Evolutionary conservation across 2,329 filamentous ascomycete genomes (phyloP), one percentile per base, ranked within the genome.

Genomic region (Coccinonectria pachysandricola): DNA sequence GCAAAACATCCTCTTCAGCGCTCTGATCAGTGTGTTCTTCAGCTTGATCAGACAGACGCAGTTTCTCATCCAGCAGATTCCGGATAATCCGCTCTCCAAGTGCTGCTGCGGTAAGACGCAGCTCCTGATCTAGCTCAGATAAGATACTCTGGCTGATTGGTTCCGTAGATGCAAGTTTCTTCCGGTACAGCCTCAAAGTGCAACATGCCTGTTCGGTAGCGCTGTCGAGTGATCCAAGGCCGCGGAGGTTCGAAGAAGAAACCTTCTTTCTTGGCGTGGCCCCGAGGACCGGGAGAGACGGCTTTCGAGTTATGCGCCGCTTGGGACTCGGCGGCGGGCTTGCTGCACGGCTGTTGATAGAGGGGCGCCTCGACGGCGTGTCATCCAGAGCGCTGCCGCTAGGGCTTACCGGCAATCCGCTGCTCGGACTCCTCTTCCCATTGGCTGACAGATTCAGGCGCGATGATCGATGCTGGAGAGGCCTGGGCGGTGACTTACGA

Each of bases 51-150:
- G 48, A 62, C 17, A 75, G 52, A 23, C 65, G 58, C 26, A 85
- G 63, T 49, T 79, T 81, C 50, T 84, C 75, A 37, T 86, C 79
- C 22, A 87, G 62, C 52, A 85, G 64, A 49, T 60, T 69, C 36
- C 69, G 57, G 32, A 64, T 68, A 5, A 63, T 65, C 17, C 69
- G 58, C 28, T 74, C 70, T 3, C 68, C 68, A 15, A 80, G 53
- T 6, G 74, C 74, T 7, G 73, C 65, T 4, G 66, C 65, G 3
- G 75, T 79, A 16, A 79, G 57, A 11, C 73, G 67, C 31, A 80
- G 50, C 45, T 80, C 75, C 34, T 73, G 68, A 35, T 79, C 75
- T 15, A 80, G 54, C 46, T 79, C 72, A 12, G 67, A 63, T n/a
- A 79, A 47, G 6, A 64, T 56, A 15, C 75, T 73, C 25, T 68